Percentiles rank a stretch among this genome's conserved stretches.
These are phyloP conservation scores for Pleurotus platypus DNA, from an alignment of 768 basidiomycete genomes.

Conservation along the genomic window DNA sequence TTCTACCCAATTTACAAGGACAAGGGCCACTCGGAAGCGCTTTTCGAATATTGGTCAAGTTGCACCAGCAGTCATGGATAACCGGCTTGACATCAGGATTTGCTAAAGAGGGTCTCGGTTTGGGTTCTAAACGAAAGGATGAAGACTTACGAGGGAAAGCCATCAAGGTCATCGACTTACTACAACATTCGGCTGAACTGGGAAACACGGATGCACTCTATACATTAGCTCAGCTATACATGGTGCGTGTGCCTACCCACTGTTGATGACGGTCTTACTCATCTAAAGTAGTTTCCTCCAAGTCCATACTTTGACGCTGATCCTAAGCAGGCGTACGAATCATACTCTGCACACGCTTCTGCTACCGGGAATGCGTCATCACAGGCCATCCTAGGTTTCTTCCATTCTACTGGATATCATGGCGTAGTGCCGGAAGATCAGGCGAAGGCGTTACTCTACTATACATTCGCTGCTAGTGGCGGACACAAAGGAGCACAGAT, in stretches of 20 bases:
- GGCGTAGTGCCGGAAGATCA: constrained; percentile 61
- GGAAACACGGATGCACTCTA: constrained; percentile 75
- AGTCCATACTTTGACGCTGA: constrained; percentile 60
- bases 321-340: constrained; percentile 58
- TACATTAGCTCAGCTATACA: constrained; percentile 59
- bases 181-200: constrained; percentile 78
- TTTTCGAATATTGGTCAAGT: constrained; percentile 62
- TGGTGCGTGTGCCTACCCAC: constrained; percentile 36
- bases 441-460: constrained; percentile 84
- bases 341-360: constrained; percentile 59
- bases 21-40: constrained; percentile 73
- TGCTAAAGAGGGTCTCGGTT: constrained; percentile 34
- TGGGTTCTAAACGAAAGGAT: constrained; percentile 48
- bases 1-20: constrained; percentile 71
- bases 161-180: constrained; percentile 76
- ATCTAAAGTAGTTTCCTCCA: constrained; percentile 63
- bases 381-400: constrained; percentile 84
- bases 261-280: not conserved
- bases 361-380: constrained; percentile 82
- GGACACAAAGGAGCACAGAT: constrained; percentile 87
- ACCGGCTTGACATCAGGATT: constrained; percentile 35
- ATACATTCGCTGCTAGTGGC: constrained; percentile 90
- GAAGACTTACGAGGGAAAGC: constrained; percentile 70
- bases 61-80: constrained; percentile 46
- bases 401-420: constrained; percentile 83